Conservation (phyloP, 495 filamentous ascomycete species). For the Entonaema liquescens region DNA sequence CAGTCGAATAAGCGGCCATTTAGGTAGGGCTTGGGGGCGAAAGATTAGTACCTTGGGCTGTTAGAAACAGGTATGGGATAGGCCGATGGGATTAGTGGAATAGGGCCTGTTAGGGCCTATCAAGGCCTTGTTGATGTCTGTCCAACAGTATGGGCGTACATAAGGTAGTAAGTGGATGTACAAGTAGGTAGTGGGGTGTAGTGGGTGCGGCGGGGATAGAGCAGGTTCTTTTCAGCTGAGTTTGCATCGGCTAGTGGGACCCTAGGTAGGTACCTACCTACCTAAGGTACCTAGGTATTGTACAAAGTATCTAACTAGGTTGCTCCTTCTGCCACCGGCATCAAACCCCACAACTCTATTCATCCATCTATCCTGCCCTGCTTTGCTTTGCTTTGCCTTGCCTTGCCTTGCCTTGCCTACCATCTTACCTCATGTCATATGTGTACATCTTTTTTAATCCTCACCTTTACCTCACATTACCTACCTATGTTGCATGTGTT, state of each 20-base stretch:
- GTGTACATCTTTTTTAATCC: no score
- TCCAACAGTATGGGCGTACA: not conserved
- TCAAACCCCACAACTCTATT: conserved; percentile 37
- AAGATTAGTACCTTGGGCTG: not conserved
- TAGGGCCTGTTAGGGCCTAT: not conserved
- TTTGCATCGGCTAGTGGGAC: not conserved
- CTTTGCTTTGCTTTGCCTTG: not conserved
- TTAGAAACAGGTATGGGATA: conserved; percentile 2
- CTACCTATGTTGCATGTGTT: not conserved
- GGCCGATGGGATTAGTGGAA: not conserved
- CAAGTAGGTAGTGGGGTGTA: no score
- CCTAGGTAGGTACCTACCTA: conserved; percentile 1
- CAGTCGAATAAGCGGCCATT: conserved; percentile 9
- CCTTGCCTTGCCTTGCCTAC: no score
- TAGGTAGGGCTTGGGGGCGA: conserved; percentile 1
- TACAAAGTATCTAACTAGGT: not conserved
- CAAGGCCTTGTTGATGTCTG: not conserved
- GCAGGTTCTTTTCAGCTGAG: conserved; percentile 1
- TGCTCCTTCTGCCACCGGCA: not conserved
- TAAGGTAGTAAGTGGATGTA: no score
- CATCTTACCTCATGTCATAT: no score
- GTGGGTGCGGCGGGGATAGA: not conserved
- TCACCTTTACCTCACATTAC: not conserved
- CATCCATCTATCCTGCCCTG: conserved; percentile 17
- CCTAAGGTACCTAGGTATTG: conserved; percentile 2